Base-by-base conservation (phyloP, 179 eudicot species). In the Drosera spatulata region DNA sequence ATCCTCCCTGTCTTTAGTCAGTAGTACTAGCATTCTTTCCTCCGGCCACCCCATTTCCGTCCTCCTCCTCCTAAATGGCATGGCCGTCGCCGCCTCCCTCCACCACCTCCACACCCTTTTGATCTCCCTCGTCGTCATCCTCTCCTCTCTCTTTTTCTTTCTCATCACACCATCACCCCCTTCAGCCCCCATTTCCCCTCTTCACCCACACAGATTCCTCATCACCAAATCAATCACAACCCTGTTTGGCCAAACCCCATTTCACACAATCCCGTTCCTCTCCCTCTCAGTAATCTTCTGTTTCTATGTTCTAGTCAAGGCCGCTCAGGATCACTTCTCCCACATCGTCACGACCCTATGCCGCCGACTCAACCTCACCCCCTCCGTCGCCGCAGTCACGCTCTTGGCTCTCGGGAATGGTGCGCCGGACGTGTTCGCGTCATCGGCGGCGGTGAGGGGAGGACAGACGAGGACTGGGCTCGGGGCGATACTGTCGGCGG, bases 391-490 rank as follows among this genome's bases (percentile, higher is more conserved):
- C 0, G 99, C 96, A 2, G 97, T 94, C 2, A 90, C 99, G 2
- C 79, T 94, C 2, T 58, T 94, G 2, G 94, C 99, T 2, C 76
- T 94, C 1, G 97, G 99, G 0, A 93, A 93, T 55, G 99, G 97
- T 2, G 95, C 99, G 5, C 99, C 99, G 3, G 99, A 93, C 49
- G 91, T 93, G 33, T 93, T 93, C 57, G 67, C 95, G 0, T 82
- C 97, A 0, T 77, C 80, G 2, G 90, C 97, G 3, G 94, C 97
- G 3, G 81, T 93, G 5, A 72, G 77, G 3, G 73, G 73, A 0
- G 94, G 94, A 0, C 84, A 77, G 6, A 57, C 87, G 0, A 53
- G 86, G 4, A 90, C 99, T 3, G 95, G 95, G 15, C 77, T 93
- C 9, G 88, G 93, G 2, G 91, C 99, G 0, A 86, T 86, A 41